Conservation (phyloP, 2,329 filamentous ascomycete species). For the Calonectria pauciramosa region DNA sequence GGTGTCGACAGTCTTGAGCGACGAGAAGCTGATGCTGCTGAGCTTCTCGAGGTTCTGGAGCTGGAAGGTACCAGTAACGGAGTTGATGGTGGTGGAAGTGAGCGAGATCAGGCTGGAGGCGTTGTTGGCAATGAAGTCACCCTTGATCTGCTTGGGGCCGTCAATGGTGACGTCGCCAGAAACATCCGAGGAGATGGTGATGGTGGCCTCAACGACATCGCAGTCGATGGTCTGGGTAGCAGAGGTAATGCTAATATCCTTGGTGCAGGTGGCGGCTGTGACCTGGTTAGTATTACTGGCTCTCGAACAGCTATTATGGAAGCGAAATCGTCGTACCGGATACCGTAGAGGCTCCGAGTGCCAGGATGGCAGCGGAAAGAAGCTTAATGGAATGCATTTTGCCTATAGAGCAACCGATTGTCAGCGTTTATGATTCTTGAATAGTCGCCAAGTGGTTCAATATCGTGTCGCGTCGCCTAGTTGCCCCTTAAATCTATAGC, state of each 20-base stretch:
- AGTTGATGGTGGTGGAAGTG: slow-evolving; percentile 69
- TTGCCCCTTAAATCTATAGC: slow-evolving; percentile 30
- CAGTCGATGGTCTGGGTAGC: slow-evolving; percentile 76
- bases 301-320: too few relatives aligned
- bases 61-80: slow-evolving; percentile 78
- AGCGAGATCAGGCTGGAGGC: slow-evolving; percentile 72
- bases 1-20: slow-evolving; percentile 73
- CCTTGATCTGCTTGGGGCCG: slow-evolving; percentile 69
- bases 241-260: slow-evolving; percentile 74
- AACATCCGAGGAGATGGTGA: slow-evolving; percentile 73
- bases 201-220: slow-evolving; percentile 76
- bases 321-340: slow-evolving; percentile 54
- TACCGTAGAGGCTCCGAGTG: slow-evolving; percentile 55
- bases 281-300: slow-evolving; percentile 12
- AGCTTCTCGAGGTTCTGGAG: slow-evolving; percentile 79
- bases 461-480: not conserved
- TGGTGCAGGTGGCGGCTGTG: slow-evolving; percentile 55
- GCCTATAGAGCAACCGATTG: slow-evolving; percentile 38
- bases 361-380: slow-evolving; percentile 62
- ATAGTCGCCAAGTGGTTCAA: not conserved
- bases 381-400: slow-evolving; percentile 63
- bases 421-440: slow-evolving; percentile 34
- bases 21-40: slow-evolving; percentile 74
- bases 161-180: slow-evolving; percentile 72
- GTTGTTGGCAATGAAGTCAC: slow-evolving; percentile 74